phyloP scores from a whole-genome alignment of 352 stramenopile genomes.

The Elongisporangium prolatum region DNA sequence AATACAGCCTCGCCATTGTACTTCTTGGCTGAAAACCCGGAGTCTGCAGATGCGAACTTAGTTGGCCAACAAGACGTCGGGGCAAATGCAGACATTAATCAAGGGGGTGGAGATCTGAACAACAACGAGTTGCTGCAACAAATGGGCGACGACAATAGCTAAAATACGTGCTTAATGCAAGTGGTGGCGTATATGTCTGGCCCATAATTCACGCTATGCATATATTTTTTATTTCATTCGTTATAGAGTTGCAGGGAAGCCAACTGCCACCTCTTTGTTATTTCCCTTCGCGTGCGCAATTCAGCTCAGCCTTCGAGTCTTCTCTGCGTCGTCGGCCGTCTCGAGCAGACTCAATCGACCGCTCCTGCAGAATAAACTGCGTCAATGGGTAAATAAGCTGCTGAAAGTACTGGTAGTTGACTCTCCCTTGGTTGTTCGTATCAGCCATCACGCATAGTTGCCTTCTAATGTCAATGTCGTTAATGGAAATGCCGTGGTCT shows the following conservation, averaged over 20 bases:
- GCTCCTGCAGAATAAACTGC: constrained; percentile 28
- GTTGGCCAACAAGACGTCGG: constrained; percentile 12
- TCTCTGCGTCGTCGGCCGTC: constrained; percentile 4
- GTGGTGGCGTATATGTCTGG: too few relatives aligned
- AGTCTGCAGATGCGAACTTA: constrained; percentile 1
- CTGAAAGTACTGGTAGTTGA: constrained; percentile 57
- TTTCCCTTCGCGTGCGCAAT: neutral
- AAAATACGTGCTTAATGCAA: neutral
- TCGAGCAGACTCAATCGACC: constrained; percentile 1
- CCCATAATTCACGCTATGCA: neutral
- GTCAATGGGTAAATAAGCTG: constrained; percentile 45
- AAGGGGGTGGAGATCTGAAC: constrained; percentile 3
- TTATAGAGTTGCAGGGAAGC: too few relatives aligned
- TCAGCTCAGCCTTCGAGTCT: constrained; percentile 1
- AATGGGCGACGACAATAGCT: constrained; percentile 4
- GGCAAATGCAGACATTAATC: constrained; percentile 4
- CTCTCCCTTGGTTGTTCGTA: constrained; percentile 36
- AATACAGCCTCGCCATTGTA: constrained; percentile 27
- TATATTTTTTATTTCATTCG: neutral
- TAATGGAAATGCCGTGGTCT: constrained; percentile 16
- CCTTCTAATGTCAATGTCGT: constrained; percentile 14
- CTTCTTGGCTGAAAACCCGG: constrained; percentile 23
- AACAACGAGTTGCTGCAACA: constrained; percentile 7
- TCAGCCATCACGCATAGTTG: constrained; percentile 39
- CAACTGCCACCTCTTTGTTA: too few relatives aligned